Evolutionary conservation across 768 basidiomycete species (phyloP).

Genomic region (Suillus subluteus): DNA sequence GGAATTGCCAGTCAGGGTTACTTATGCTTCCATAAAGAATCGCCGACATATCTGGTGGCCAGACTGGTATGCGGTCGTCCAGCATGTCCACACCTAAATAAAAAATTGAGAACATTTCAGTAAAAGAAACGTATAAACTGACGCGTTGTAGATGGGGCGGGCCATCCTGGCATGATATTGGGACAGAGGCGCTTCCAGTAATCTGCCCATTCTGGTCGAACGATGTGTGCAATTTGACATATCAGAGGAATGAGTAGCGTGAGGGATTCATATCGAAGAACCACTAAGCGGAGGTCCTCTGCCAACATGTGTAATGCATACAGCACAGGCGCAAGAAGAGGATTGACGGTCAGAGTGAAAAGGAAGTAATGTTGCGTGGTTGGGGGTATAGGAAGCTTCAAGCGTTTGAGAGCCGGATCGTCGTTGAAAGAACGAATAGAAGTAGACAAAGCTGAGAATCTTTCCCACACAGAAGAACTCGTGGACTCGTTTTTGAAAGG

Average conservation of each 20-base stretch:
- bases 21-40: constrained; percentile 61
- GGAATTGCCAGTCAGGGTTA: constrained; percentile 70
- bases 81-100: constrained; percentile 46
- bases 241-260: constrained; percentile 62
- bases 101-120: background rate
- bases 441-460: constrained; percentile 43
- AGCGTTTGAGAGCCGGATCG: constrained; percentile 56
- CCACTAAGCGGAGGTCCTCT: constrained; percentile 66
- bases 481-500: constrained; percentile 17
- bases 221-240: constrained; percentile 60
- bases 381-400: constrained; percentile 41
- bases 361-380: constrained; percentile 31
- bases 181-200: constrained; percentile 89
- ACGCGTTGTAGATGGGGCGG: constrained; percentile 44
- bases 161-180: constrained; percentile 62
- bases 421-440: constrained; percentile 56
- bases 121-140: background rate
- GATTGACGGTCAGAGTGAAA: constrained; percentile 40
- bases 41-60: constrained; percentile 77
- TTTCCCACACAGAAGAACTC: constrained; percentile 47
- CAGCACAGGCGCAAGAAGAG: constrained; percentile 59
- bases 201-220: constrained; percentile 88
- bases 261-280: constrained; percentile 58
- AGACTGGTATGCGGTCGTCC: constrained; percentile 74
- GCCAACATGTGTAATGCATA: constrained; percentile 81